Evolutionary conservation across 2,329 filamentous ascomycete species (phyloP), one percentile per base, ranked within the genome.

Genomic region (Phaeosphaeria sp.): DNA sequence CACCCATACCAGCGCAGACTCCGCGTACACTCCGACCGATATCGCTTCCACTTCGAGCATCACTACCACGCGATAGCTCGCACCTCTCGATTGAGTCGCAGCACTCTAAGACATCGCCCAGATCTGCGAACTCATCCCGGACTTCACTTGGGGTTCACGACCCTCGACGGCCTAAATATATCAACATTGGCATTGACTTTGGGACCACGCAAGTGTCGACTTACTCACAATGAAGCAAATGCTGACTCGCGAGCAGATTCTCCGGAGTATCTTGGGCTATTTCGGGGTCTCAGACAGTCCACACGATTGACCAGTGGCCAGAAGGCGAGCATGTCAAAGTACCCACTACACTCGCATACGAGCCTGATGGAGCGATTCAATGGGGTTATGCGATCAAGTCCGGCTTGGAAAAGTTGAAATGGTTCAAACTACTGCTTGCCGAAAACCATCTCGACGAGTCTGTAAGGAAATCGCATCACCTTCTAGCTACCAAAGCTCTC

Each of bases 391-490:
- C 49, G 2, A 56, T 63, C 8, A 40, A 47, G 5, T 54, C 47
- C 15, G 51, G 56, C 7, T 30, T 22, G 1, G 45, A 60, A 20
- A 43, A 46, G 7, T 2, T 63, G 24, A 24, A 30, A 25, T 60
- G 54, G 57, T 63, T 60, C 51, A 63, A 63, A 39, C 42, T 63
- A 4, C 55, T 60, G 6, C 50, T 60, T 24, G 22, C 57, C 3
- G 46, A 57, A n/a, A 36, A 44, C n/a, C 43, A 53, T 15, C 20
- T 60, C 13, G 22, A 49, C 1, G 18, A 20, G 43, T 46, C 54
- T 9, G 22, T 60, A 1, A 50, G 46, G n/a, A 18, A 51, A 11
- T 39, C 49, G 4, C 24, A 24, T 36, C 42, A 55, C 9, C 33
- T 60, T 15, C 13, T 42, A 22, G n/a, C 15, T 13, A 51, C 50